Conservation (phyloP, 106 monocot genomes). For the Allium sativum region DNA sequence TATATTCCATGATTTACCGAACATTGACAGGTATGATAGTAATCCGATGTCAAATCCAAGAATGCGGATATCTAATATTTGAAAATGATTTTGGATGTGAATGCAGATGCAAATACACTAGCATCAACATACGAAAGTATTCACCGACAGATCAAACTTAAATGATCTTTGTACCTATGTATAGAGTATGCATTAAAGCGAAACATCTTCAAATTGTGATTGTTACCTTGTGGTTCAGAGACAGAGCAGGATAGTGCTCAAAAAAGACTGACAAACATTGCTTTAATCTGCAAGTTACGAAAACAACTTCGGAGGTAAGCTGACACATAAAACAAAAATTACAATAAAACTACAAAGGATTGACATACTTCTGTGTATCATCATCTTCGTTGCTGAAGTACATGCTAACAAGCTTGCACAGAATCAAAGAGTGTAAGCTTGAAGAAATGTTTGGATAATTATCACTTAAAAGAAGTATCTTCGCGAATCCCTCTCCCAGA, state of each 20-base stretch:
- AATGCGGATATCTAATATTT: too few relatives aligned
- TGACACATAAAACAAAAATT: too few relatives aligned
- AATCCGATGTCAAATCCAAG: too few relatives aligned
- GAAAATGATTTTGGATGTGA: too few relatives aligned
- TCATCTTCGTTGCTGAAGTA: conserved; percentile 64
- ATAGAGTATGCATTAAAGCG: too few relatives aligned
- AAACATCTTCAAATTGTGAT: too few relatives aligned
- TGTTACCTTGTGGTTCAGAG: conserved; percentile 55
- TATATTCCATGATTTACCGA: too few relatives aligned
- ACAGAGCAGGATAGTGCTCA: conserved; percentile 79
- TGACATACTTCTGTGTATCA: conserved; percentile 49
- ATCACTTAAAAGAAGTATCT: conserved; percentile 69
- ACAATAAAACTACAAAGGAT: background rate
- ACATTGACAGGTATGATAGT: too few relatives aligned
- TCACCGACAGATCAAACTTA: too few relatives aligned
- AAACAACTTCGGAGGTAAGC: background rate
- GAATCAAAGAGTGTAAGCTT: conserved; percentile 40
- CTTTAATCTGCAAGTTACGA: conserved; percentile 41
- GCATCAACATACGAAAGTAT: too few relatives aligned
- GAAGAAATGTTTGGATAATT: conserved; percentile 49
- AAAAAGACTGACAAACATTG: conserved; percentile 96
- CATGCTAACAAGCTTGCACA: conserved; percentile 45
- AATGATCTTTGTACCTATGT: too few relatives aligned
- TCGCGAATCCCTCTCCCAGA: conserved; percentile 90
- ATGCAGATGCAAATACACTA: too few relatives aligned